Percentiles rank a stretch among this genome's conserved stretches.
These are phyloP conservation scores for Diaporthe sp. DNA, from an alignment of 2,329 filamentous ascomycete species.

Conservation along the genomic window DNA sequence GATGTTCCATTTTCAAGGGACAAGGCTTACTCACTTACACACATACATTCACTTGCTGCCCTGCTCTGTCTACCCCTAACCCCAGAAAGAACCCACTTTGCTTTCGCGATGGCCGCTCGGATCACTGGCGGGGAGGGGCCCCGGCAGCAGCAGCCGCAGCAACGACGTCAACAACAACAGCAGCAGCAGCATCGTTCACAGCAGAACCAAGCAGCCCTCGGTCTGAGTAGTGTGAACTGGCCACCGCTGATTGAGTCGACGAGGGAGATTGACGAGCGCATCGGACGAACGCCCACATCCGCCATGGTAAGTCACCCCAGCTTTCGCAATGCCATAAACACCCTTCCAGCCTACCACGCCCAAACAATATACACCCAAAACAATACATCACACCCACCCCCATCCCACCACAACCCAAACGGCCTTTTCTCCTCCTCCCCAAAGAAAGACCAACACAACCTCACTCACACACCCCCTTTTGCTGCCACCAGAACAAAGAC, in stretches of 20 bases:
- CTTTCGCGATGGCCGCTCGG: conserved; percentile 16
- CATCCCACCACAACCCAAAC: not conserved
- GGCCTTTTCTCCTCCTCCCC: not conserved
- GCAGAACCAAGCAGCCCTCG: not conserved
- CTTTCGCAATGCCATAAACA: not conserved
- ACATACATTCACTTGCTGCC: too few relatives aligned
- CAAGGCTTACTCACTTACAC: not conserved
- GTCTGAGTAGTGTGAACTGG: not conserved
- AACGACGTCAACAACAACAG: not conserved
- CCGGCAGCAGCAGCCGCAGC: not conserved
- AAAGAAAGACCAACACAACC: not conserved
- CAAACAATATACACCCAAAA: not conserved
- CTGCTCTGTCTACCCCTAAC: conserved; percentile 30
- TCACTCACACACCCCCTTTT: not conserved
- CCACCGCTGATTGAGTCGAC: conserved; percentile 15
- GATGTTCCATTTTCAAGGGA: not conserved
- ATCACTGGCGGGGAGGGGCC: not conserved
- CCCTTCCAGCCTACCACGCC: not conserved
- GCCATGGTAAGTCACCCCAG: conserved; percentile 29
- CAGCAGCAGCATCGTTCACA: not conserved
- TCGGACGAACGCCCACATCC: conserved; percentile 10
- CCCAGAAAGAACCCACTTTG: not conserved
- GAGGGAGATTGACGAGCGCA: conserved; percentile 1
- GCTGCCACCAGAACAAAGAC: conserved; percentile 81
- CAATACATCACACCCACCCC: not conserved